A percentile compares a stretch with the other conserved stretches of the same genome.
These are phyloP conservation scores for Liriodendron chinense DNA, from an alignment of 164 flowering plant genomes.

Conservation along the genomic window DNA sequence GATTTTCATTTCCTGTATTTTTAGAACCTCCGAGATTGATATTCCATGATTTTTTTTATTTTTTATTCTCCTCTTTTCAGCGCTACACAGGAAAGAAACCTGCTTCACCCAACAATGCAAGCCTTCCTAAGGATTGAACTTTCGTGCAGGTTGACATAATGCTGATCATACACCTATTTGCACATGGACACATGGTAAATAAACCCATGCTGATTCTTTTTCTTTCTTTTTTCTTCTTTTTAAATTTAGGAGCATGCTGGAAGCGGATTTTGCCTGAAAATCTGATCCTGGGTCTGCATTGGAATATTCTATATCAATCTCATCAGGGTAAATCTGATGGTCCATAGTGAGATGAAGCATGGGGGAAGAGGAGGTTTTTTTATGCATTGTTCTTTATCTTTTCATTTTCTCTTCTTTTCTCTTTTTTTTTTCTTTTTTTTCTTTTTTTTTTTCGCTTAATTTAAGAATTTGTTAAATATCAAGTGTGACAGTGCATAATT, in stretches of 20 bases:
- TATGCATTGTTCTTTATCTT: no score
- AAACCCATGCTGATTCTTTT: not conserved
- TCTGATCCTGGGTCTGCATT: not conserved
- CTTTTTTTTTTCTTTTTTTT: no score
- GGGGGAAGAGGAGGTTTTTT: no score
- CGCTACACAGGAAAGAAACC: slow-evolving; percentile 29
- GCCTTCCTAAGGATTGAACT: slow-evolving; percentile 15
- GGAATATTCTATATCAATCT: not conserved
- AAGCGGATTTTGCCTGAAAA: not conserved
- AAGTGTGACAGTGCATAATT: no score
- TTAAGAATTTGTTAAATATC: no score
- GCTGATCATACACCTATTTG: not conserved
- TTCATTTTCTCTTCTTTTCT: no score
- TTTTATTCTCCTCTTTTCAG: slow-evolving; percentile 17
- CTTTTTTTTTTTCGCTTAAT: no score
- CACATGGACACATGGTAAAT: not conserved
- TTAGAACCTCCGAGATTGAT: not conserved
- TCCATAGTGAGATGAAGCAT: no score
- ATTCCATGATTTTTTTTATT: not conserved
- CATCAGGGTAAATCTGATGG: not conserved
- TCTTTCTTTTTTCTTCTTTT: no score
- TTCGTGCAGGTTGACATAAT: not conserved
- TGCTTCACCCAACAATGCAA: slow-evolving; percentile 14
- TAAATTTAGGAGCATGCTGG: not conserved
- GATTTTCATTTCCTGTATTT: not conserved